Base-by-base conservation (phyloP, 2,329 filamentous ascomycete species). In the Zymoseptoria crescenta region DNA sequence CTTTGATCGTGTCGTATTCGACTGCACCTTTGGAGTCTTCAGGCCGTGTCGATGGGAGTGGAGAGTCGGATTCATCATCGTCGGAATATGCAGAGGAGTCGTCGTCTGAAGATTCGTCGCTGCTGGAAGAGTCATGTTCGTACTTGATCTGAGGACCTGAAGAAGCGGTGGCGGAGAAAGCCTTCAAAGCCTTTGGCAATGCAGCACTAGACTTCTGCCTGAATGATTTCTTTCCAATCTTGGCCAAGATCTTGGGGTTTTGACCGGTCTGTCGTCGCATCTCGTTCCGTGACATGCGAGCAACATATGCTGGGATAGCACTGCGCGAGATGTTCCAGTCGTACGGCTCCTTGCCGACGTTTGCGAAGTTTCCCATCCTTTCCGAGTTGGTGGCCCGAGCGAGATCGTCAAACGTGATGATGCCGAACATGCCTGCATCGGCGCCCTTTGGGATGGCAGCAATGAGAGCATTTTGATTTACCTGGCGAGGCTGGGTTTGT, bases 1-100 rank as follows among this genome's bases (percentile, higher is more conserved):
- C 82, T 69, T 83, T 82, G 58, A 85, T 79, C 8, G 81, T 77
- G 67, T 86, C 83, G 70, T 85, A 86, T 56, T 78, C 76, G 13
- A 79, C 78, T 50, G 77, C 81, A 65, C 75, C 79, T 55, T 69
- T 72, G 4, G 80, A 77, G 52, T 82, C 80, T 45, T 74, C 76
- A 8, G 83, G 80, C 27, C 83, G 76, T 58, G 74, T 73, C 20
- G 74, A 65, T 9, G 83, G 80, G 7, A 85, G 70, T 21, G 84
- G 84, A 16, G 81, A 82, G 16, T 76, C 73, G 60, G 85, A 81
- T 35, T 79, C 76, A 13, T 80, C 77, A 20, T 75, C 74, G 56
- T 83, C 81, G 56, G 80, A 75, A 1, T 80, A 80, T 62, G 82
- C 78, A 64, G 73, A 78, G 64, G 73, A 81, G 53, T 80, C 79